Percentiles rank a stretch among this genome's conserved stretches.
phyloP scores from a whole-genome alignment of 2,329 filamentous ascomycete species.

The Colletotrichum coccodes region DNA sequence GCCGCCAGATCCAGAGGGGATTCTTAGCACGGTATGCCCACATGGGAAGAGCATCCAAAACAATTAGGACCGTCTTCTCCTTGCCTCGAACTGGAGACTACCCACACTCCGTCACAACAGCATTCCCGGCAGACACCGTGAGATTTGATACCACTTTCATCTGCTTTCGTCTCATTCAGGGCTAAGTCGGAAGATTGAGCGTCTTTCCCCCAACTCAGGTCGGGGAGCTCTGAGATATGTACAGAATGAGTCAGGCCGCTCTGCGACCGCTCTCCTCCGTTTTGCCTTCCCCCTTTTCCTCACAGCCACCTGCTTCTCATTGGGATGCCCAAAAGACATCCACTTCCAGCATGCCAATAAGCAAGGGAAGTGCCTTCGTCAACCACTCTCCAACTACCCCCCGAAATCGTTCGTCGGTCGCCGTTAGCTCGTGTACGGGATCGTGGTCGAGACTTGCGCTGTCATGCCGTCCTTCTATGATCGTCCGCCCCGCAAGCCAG shows the following conservation, averaged over 20 bases:
- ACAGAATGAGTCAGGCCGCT: conserved; percentile 25
- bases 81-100: neutral
- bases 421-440: conserved; percentile 20
- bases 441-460: conserved; percentile 22
- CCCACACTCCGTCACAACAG: conserved; percentile 2
- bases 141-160: conserved; percentile 23
- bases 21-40: neutral
- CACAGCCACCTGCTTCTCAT: neutral
- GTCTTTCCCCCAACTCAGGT: conserved; percentile 4
- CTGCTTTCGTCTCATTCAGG: conserved; percentile 24
- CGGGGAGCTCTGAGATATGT: conserved; percentile 27
- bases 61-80: neutral
- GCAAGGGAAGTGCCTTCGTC: neutral
- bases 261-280: conserved; percentile 13
- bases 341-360: neutral
- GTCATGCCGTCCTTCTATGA: conserved; percentile 29
- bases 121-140: neutral
- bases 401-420: conserved; percentile 13
- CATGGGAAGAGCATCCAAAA: neutral
- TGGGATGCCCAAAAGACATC: neutral
- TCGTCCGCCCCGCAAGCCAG: conserved; percentile 25
- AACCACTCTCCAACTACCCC: neutral
- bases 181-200: conserved; percentile 21
- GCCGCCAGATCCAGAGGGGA: neutral
- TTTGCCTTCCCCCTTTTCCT: neutral